Conservation (phyloP, 441 rosid species). For the Mallotus repandus region DNA sequence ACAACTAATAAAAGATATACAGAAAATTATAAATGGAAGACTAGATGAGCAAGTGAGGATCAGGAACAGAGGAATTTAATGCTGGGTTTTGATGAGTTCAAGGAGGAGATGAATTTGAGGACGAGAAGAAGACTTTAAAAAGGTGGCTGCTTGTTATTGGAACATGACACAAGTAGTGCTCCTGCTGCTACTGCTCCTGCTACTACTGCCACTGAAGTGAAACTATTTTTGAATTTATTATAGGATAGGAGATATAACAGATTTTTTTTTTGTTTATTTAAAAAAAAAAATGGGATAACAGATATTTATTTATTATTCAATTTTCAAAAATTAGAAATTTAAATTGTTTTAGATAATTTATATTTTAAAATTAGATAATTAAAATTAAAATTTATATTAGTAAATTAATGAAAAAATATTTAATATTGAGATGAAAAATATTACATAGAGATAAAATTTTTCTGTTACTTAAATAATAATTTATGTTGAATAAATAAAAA, state of each 20-base stretch:
- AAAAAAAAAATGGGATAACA: not conserved
- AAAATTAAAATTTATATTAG: too few relatives aligned
- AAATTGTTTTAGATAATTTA: too few relatives aligned
- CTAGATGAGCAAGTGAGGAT: not conserved
- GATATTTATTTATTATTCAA: too few relatives aligned
- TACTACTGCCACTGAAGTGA: not conserved
- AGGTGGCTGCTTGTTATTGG: slow-evolving; percentile 28
- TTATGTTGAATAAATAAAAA: too few relatives aligned
- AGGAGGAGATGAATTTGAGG: slow-evolving; percentile 6
- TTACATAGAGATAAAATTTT: too few relatives aligned
- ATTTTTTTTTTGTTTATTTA: not conserved
- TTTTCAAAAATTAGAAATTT: too few relatives aligned
- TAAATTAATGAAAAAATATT: too few relatives aligned
- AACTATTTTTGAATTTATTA: not conserved
- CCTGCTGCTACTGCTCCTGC: too few relatives aligned
- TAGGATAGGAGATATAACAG: not conserved
- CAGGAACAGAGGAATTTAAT: not conserved
- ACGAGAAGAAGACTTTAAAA: slow-evolving; percentile 2
- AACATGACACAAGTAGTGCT: not conserved
- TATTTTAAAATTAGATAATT: too few relatives aligned
- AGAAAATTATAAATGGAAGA: not conserved
- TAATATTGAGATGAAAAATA: too few relatives aligned
- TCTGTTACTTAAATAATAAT: too few relatives aligned
- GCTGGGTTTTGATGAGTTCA: slow-evolving; percentile 20
- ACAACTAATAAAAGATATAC: slow-evolving; percentile 21